Percentiles rank a stretch among this genome's conserved stretches.
Conservation (phyloP, 1,139 yeast genomes). For the Scheffersomyces quercinus region DNA sequence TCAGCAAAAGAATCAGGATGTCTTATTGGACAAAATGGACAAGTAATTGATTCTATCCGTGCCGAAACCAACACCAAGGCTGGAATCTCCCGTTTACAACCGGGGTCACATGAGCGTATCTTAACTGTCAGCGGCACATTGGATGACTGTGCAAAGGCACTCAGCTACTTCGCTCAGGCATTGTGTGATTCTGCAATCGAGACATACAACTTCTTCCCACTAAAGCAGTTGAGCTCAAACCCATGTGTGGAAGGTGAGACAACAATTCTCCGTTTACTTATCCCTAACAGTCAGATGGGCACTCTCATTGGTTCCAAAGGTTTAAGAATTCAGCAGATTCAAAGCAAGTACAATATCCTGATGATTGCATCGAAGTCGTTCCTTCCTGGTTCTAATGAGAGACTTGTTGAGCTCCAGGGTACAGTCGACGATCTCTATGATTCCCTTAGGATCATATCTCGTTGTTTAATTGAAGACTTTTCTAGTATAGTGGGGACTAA, state of each 20-base stretch:
- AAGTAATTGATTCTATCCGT: slow-evolving; percentile 75
- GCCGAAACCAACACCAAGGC: slow-evolving; percentile 82
- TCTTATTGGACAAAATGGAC: slow-evolving; percentile 85
- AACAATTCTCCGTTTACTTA: slow-evolving; percentile 65
- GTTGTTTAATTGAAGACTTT: slow-evolving; percentile 76
- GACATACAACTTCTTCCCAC: slow-evolving; percentile 59
- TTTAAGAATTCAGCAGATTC: slow-evolving; percentile 76
- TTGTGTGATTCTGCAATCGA: slow-evolving; percentile 41
- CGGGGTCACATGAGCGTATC: slow-evolving; percentile 83
- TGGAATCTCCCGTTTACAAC: slow-evolving; percentile 80
- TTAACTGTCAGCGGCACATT: slow-evolving; percentile 81
- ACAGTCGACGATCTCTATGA: slow-evolving; percentile 61
- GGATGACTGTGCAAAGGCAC: slow-evolving; percentile 70
- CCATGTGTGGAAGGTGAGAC: slow-evolving; percentile 53
- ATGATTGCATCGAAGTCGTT: slow-evolving; percentile 89
- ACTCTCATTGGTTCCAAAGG: slow-evolving; percentile 89
- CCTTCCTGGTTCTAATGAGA: slow-evolving; percentile 81
- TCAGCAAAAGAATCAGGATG: slow-evolving; percentile 91
- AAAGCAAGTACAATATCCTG: slow-evolving; percentile 66
- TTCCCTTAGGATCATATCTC: slow-evolving; percentile 62
- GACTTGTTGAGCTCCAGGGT: slow-evolving; percentile 89
- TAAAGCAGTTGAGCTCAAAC: slow-evolving; percentile 56
- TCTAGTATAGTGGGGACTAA: slow-evolving; percentile 64
- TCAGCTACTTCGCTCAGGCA: slow-evolving; percentile 71
- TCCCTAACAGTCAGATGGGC: slow-evolving; percentile 89